Evolutionary conservation across 371 early-diverging fungal species (phyloP).

Genomic region (Phascolomyces articulosus): DNA sequence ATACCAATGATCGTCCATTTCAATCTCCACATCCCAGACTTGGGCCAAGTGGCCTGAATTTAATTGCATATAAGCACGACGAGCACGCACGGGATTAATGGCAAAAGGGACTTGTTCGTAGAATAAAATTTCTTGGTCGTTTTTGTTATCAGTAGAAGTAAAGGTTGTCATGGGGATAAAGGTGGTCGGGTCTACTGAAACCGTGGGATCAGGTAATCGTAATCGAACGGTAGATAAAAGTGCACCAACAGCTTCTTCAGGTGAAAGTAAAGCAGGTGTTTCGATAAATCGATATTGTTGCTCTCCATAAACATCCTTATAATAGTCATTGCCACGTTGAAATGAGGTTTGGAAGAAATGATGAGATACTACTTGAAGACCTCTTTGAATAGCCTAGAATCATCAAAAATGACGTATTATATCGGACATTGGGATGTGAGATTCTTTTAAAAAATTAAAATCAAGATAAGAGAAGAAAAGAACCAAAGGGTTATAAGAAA

Average conservation of each 20-base stretch:
- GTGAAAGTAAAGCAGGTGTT: background rate
- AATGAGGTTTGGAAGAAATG: background rate
- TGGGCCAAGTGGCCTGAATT: conserved; percentile 56
- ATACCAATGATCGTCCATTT: conserved; percentile 90
- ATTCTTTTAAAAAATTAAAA: too few species aligned
- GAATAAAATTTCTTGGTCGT: background rate
- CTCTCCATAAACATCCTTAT: background rate
- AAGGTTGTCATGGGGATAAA: conserved; percentile 3
- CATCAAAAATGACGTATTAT: too few species aligned
- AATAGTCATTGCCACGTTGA: too few species aligned
- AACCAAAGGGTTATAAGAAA: background rate
- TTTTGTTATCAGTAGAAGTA: background rate
- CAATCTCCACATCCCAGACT: conserved; percentile 90
- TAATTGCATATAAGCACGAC: conserved; percentile 60
- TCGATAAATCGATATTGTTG: background rate
- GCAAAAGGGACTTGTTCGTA: conserved; percentile 64
- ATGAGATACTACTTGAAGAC: conserved; percentile 1
- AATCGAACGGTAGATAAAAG: background rate
- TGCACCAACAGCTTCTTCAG: background rate
- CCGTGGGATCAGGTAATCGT: conserved; percentile 3
- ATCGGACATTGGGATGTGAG: too few species aligned
- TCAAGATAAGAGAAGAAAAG: too few species aligned
- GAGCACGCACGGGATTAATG: conserved; percentile 54
- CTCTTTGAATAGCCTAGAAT: background rate
- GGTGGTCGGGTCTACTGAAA: background rate